Evolutionary conservation across 225 moss, liverwort and hornwort genomes (phyloP), one percentile per base, ranked within the genome.

Genomic region (Physcomitrium patens): DNA sequence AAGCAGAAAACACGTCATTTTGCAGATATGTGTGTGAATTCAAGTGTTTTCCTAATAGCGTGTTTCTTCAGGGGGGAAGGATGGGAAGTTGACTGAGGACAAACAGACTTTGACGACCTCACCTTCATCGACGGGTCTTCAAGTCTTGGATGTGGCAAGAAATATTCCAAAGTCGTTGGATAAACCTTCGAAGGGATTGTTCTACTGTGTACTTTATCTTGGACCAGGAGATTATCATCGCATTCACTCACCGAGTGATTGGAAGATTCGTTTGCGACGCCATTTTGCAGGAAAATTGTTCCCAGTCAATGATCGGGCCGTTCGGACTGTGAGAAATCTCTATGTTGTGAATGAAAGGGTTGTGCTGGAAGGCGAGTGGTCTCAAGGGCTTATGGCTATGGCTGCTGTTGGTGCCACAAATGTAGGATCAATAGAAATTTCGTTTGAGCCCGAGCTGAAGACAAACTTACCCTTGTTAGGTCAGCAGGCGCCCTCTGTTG

Each of bases 171-270:
- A 60, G 62, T 53, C 74, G 3, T 48, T 71, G 71, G 79, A 84
- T 7, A 72, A 61, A 37, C 76, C 82, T 37, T n/a, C 80, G 65
- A 93, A 86, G 80, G 89, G 89, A 23, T 77, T 96, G 7, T 96
- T 91, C 73, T 96, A 92, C 60, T 96, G 96, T 59, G 94, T 96
- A 8, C 85, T 96, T 12, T 96, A 96, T 78, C 86, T 96, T 26
- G 96, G 96, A 63, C 96, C 96, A 46, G 96, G 96, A 63, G 96
- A 83, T 64, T 96, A 96, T 48, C 96, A 96, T 82, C 94, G 96
- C 44, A 89, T 96, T 80, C 96, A 96, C 65, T 81, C 96, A n/a
- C 96, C 96, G 10, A 64, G 84, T 47, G 89, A 94, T 54, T 96
- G 96, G 96, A 84, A 88, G 70, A 83, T 96, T 42, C 72, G 82